phyloP scores from a whole-genome alignment of 2,329 filamentous ascomycete genomes.

The Tolypocladium amazonense region DNA sequence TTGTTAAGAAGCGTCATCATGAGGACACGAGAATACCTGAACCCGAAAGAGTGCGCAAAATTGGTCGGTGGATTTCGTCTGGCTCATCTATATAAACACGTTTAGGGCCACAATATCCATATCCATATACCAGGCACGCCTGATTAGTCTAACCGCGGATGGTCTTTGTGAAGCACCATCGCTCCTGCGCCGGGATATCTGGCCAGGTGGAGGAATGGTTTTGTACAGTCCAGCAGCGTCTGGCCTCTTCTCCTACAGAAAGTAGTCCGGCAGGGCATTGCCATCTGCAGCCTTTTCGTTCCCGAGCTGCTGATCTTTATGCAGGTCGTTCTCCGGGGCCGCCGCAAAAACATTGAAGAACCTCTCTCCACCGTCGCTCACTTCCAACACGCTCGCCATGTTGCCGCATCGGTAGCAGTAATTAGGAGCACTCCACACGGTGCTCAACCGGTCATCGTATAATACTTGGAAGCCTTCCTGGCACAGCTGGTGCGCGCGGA shows the following conservation, averaged over 20 bases:
- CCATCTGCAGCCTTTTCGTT: slow-evolving; percentile 60
- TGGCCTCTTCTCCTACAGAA: slow-evolving; percentile 36
- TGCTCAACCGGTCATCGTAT: slow-evolving; percentile 88
- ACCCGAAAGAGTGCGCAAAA: background rate
- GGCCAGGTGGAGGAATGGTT: background rate
- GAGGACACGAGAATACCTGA: slow-evolving; percentile 9
- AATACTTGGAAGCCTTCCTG: slow-evolving; percentile 97
- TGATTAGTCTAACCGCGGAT: background rate
- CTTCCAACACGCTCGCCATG: slow-evolving; percentile 92
- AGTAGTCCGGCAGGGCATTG: slow-evolving; percentile 58
- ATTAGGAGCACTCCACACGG: slow-evolving; percentile 96
- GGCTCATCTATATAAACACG: background rate
- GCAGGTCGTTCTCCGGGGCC: slow-evolving; percentile 86
- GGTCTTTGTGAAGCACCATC: background rate
- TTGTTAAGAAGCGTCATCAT: slow-evolving; percentile 9
- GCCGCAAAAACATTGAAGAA: slow-evolving; percentile 98
- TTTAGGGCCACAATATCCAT: background rate
- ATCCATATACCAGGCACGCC: background rate
- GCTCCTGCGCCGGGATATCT: background rate
- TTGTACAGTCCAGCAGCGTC: background rate
- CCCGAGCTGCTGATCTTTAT: slow-evolving; percentile 73
- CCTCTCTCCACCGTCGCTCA: slow-evolving; percentile 82
- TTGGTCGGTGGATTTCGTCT: background rate
- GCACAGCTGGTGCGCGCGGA: slow-evolving; percentile 95
- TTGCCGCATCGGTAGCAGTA: slow-evolving; percentile 96